Percentiles rank a stretch among this genome's conserved stretches.
These are phyloP conservation scores for Lasiosphaeris hirsuta DNA, from an alignment of 495 filamentous ascomycete genomes.

Conservation along the genomic window DNA sequence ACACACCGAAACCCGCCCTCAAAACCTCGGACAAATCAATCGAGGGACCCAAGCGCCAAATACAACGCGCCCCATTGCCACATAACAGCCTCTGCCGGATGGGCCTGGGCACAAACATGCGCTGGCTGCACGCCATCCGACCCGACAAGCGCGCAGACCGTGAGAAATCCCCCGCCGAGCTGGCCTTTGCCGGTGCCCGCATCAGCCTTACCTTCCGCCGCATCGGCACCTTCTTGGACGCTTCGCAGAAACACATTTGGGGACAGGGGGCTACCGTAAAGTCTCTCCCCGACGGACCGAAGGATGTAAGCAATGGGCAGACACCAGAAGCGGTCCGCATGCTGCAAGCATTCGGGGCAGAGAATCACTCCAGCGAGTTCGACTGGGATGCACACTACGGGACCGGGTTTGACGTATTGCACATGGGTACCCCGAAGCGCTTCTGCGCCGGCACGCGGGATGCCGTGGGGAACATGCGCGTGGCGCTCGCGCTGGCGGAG, in stretches of 20 bases:
- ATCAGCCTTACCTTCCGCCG: conserved; percentile 91
- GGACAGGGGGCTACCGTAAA: conserved; percentile 84
- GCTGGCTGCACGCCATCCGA: conserved; percentile 87
- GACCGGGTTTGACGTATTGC: conserved; percentile 80
- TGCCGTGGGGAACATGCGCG: conserved; percentile 52
- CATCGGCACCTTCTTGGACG: conserved; percentile 79
- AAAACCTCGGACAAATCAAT: neutral
- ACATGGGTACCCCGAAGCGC: conserved; percentile 54
- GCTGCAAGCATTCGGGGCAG: conserved; percentile 75
- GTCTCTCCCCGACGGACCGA: conserved; percentile 46
- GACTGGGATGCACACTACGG: conserved; percentile 81
- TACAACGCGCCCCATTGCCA: conserved; percentile 69
- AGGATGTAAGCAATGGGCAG: conserved; percentile 64
- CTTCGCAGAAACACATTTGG: conserved; percentile 67
- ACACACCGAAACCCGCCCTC: neutral
- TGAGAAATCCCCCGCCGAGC: conserved; percentile 67
- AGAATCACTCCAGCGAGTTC: conserved; percentile 72
- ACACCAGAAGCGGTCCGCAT: conserved; percentile 62
- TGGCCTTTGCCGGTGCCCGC: conserved; percentile 67
- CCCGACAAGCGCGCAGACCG: conserved; percentile 70
- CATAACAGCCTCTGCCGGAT: conserved; percentile 87
- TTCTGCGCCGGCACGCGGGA: conserved; percentile 53
- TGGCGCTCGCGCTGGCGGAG: conserved; percentile 57
- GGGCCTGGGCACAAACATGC: conserved; percentile 74
- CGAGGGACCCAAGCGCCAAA: conserved; percentile 26